Base-by-base conservation (phyloP, 257 asterid species). In the Oldenlandia corymbosa region DNA sequence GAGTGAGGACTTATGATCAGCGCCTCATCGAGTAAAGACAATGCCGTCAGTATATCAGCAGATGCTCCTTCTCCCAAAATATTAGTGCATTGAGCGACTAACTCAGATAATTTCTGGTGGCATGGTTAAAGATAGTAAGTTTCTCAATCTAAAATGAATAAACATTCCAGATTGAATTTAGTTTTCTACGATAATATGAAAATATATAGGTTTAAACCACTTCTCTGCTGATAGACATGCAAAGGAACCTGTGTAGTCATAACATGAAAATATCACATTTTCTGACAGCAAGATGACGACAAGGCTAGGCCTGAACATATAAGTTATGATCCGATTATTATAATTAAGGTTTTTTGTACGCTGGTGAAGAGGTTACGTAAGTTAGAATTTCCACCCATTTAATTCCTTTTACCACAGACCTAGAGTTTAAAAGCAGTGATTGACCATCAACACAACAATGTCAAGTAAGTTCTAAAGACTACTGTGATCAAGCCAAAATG, bases 1-100 rank as follows among this genome's bases (percentile, higher is more conserved):
- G 95, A 83, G 60, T 68, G 78, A 63, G 90, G 75, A 83, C 99
- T 85, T 71, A 90, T 87, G 26, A 32, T 37, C 78, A 93, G 81
- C 66, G 86, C 96, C 78, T 87, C 92, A 51, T 84, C 71, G 74
- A 93, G 78, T 60, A 83, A 68, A 72, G 72, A 71, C 80, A 84
- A 58, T 52, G 95, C 97, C 73, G 65, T 69, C 32, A 85, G 95
- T 20, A 79, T 65, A 76, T 84, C 95, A 79, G 67, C 66, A 51
- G 79, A 43, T 56, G 68, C 87, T 76, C 82, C 76, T 68, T 70
- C 83, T 54, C 67, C 71, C 80, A 89, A 66, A 72, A 78, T 80
- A 54, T 85, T 90, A 47, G 80, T 75, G 73, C 79, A 85, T 73
- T 73, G 87, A 70, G 79, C 77, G 73, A 82, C 75, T 80, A 82